phyloP scores from a whole-genome alignment of 1,284 basidiomycete species.

The Ustanciosporium gigantosporum region DNA sequence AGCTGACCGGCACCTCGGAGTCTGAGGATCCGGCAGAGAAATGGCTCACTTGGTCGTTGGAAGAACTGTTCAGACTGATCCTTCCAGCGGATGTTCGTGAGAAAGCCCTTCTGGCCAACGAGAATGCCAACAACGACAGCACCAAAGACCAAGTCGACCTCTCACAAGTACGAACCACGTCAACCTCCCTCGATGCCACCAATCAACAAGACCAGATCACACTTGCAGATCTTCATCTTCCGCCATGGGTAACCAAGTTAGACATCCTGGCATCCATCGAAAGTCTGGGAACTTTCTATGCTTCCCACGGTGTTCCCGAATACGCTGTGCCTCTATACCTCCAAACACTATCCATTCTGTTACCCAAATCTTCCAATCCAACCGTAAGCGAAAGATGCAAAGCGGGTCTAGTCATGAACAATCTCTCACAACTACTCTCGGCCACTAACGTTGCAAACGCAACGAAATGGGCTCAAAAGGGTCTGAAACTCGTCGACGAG shows the following conservation, averaged over 20 bases:
- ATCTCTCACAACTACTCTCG: slow-evolving; percentile 54
- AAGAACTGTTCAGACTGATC: slow-evolving; percentile 51
- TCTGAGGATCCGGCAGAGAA: slow-evolving; percentile 47
- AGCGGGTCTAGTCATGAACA: slow-evolving; percentile 59
- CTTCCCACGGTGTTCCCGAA: slow-evolving; percentile 47
- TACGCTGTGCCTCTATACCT: slow-evolving; percentile 61
- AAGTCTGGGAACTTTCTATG: slow-evolving; percentile 59
- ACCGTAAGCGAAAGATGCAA: slow-evolving; percentile 57
- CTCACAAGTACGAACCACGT: not conserved
- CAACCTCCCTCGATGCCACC: slow-evolving; percentile 2
- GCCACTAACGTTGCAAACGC: slow-evolving; percentile 43
- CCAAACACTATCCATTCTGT: slow-evolving; percentile 57
- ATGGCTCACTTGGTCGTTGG: slow-evolving; percentile 60
- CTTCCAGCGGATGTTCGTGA: slow-evolving; percentile 23
- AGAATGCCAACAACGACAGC: not conserved
- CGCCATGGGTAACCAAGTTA: slow-evolving; percentile 54
- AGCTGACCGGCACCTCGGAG: slow-evolving; percentile 20
- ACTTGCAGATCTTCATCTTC: slow-evolving; percentile 57
- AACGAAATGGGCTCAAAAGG: slow-evolving; percentile 54
- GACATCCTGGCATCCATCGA: slow-evolving; percentile 59
- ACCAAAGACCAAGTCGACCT: not conserved
- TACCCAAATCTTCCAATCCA: slow-evolving; percentile 35
- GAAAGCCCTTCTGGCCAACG: slow-evolving; percentile 17
- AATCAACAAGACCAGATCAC: slow-evolving; percentile 26
- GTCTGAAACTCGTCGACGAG: slow-evolving; percentile 50